These are phyloP conservation scores for Xylaria flabelliformis DNA, from an alignment of 495 filamentous ascomycete species.

Conservation along the genomic window DNA sequence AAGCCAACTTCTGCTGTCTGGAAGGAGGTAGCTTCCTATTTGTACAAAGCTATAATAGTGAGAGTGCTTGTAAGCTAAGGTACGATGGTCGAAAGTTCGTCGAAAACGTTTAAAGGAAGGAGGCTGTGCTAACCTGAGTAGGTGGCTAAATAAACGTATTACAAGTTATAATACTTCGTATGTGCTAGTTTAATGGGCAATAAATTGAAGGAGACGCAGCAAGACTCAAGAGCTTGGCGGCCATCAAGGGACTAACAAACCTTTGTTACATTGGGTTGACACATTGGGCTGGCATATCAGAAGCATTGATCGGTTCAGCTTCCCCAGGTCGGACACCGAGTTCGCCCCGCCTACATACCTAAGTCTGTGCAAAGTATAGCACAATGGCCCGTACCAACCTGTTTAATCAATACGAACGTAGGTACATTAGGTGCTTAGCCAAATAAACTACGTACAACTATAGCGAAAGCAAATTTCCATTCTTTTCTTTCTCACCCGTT, in stretches of 20 bases:
- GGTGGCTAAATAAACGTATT: background rate
- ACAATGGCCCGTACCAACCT: background rate
- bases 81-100: background rate
- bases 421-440: too few species aligned
- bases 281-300: background rate
- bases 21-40: background rate
- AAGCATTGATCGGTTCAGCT: conserved; percentile 15
- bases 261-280: background rate
- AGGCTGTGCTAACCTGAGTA: conserved; percentile 3
- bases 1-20: background rate
- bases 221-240: background rate
- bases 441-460: too few species aligned
- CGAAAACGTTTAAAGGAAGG: background rate
- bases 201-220: background rate
- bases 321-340: conserved; percentile 2
- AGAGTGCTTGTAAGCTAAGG: background rate
- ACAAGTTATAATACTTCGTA: background rate
- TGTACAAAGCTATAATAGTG: background rate
- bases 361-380: too few species aligned
- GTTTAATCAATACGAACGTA: too few species aligned
- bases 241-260: background rate
- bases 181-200: background rate
- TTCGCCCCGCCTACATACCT: background rate
- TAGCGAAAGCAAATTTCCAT: background rate
- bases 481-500: background rate